phyloP scores from a whole-genome alignment of 768 basidiomycete genomes.

The Pluteus cervinus region DNA sequence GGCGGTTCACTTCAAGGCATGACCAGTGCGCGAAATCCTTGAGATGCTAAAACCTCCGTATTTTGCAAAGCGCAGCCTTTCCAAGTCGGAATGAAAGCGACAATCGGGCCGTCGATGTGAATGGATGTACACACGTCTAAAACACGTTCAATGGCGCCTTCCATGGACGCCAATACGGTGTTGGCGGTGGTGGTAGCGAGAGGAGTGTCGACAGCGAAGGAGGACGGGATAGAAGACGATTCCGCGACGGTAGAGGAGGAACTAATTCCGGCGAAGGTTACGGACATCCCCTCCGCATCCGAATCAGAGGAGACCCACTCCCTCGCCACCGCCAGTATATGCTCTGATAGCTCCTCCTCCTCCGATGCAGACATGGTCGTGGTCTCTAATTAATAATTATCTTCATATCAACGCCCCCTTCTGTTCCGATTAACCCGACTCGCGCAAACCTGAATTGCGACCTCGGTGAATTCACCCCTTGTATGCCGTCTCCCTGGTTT shows the following conservation, averaged over 20 bases:
- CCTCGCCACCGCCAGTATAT: no score
- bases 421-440: no score
- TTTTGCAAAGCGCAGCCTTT: conserved; percentile 6
- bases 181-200: not conserved
- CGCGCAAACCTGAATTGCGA: conserved; percentile 50
- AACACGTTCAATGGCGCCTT: conserved; percentile 33
- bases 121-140: conserved; percentile 40
- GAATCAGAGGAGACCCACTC: conserved; percentile 43
- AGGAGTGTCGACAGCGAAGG: conserved; percentile 27
- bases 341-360: no score
- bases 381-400: no score
- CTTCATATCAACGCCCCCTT: no score
- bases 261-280: conserved; percentile 23
- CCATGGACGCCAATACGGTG: not conserved
- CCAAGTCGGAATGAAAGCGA: conserved; percentile 7
- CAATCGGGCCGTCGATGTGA: conserved; percentile 23
- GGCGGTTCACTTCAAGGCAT: no score
- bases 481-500: conserved; percentile 40
- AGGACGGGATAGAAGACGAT: conserved; percentile 22
- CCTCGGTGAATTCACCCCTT: conserved; percentile 50
- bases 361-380: no score
- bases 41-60: not conserved
- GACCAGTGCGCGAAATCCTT: not conserved
- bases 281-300: conserved; percentile 45
- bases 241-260: conserved; percentile 13